phyloP scores from a whole-genome alignment of 208 protist species.

The Entamoeba invadens region DNA sequence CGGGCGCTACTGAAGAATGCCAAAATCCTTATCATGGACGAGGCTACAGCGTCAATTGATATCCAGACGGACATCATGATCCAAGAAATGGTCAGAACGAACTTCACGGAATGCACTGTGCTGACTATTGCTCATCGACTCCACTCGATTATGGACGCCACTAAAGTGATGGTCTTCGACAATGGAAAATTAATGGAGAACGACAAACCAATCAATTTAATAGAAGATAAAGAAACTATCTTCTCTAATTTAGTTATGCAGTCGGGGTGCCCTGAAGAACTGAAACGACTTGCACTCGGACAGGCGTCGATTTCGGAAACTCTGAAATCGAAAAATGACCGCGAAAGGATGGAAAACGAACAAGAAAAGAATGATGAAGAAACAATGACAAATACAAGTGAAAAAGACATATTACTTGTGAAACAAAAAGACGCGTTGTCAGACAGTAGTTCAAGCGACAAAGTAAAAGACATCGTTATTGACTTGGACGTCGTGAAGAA shows the following conservation, averaged over 20 bases:
- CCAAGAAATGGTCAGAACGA: conserved; percentile 14
- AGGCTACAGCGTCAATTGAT: conserved; percentile 15
- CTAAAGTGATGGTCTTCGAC: conserved; percentile 56
- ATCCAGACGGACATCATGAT: conserved; percentile 18
- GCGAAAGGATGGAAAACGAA: no score
- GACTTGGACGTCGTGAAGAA: no score
- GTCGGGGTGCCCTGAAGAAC: neutral
- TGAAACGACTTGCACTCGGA: neutral
- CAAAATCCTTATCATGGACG: conserved; percentile 20
- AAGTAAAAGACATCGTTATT: no score
- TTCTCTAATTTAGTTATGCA: neutral
- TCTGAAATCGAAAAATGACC: no score
- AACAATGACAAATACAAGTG: no score
- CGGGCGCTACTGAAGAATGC: conserved; percentile 14
- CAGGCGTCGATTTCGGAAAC: no score
- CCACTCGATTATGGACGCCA: conserved; percentile 41
- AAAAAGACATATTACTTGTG: no score
- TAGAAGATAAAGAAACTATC: neutral
- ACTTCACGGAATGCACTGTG: conserved; percentile 10
- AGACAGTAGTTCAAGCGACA: no score
- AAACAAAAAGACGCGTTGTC: no score
- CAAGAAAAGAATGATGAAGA: no score
- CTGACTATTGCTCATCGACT: conserved; percentile 30
- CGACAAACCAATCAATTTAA: conserved; percentile 22
- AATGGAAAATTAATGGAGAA: neutral